Evolutionary conservation across 1,284 basidiomycete species (phyloP).

Genomic region (Ganoderma lingzhi): DNA sequence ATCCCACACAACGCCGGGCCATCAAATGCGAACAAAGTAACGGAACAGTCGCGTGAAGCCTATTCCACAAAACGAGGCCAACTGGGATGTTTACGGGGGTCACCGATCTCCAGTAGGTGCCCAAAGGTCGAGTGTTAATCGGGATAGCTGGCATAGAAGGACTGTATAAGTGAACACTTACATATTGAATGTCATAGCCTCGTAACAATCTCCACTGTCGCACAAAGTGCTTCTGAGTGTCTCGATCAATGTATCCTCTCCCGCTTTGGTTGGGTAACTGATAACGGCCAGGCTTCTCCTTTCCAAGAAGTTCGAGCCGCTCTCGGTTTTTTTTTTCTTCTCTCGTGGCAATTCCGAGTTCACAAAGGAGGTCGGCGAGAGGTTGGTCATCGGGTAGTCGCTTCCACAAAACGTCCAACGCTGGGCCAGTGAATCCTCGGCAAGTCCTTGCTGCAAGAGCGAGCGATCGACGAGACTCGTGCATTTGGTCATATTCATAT

Average conservation of each 20-base stretch:
- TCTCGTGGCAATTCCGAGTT: neutral
- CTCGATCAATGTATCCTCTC: neutral
- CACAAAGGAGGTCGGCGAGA: neutral
- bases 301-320: too few relatives aligned
- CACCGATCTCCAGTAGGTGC: neutral
- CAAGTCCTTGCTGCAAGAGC: neutral
- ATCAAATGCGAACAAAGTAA: neutral
- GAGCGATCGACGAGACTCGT: constrained; percentile 1
- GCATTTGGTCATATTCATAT: neutral
- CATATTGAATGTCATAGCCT: neutral
- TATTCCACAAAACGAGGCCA: neutral
- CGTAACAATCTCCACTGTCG: neutral
- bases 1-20: neutral
- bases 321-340: neutral
- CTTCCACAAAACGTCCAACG: neutral
- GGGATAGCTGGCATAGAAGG: neutral
- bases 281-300: neutral
- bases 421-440: neutral
- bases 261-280: neutral
- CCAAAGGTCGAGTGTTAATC: too few relatives aligned
- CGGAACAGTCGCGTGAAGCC: neutral
- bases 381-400: neutral
- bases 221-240: neutral
- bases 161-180: neutral
- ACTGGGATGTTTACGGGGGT: neutral